Percentiles rank a stretch among this genome's conserved stretches.
Conservation (phyloP, 768 basidiomycete genomes). For the Cystobasidium onofrii region DNA sequence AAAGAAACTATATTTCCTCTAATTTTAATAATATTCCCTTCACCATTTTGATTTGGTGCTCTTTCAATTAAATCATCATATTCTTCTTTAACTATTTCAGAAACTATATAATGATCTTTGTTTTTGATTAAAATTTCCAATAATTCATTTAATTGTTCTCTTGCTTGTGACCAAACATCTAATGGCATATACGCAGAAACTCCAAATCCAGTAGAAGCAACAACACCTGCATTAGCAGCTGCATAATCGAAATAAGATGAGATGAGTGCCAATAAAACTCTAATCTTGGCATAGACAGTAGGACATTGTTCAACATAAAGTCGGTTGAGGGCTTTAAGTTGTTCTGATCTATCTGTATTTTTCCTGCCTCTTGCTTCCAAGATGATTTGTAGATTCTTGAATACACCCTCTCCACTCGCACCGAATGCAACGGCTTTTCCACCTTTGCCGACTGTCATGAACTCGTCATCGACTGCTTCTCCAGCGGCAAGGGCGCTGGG, state of each 20-base stretch:
- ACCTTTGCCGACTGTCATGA: constrained; percentile 83
- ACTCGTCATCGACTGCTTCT: constrained; percentile 55
- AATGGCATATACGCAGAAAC: constrained; percentile 55
- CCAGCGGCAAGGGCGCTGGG: constrained; percentile 49
- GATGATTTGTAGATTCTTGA: constrained; percentile 81
- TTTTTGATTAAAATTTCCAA: constrained; percentile 68
- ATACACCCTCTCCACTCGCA: constrained; percentile 63
- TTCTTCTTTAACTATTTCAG: constrained; percentile 72
- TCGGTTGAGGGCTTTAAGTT: constrained; percentile 81
- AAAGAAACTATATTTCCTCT: constrained; percentile 94
- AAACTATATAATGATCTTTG: constrained; percentile 61
- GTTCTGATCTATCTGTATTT: constrained; percentile 94
- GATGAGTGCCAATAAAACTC: constrained; percentile 84
- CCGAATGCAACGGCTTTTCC: constrained; percentile 75
- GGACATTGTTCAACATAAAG: constrained; percentile 69
- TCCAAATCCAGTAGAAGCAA: background rate
- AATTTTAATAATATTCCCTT: constrained; percentile 68
- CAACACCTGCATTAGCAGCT: constrained; percentile 55
- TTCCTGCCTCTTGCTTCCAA: constrained; percentile 79
- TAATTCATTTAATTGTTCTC: constrained; percentile 78
- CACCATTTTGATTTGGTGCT: constrained; percentile 55
- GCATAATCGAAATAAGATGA: constrained; percentile 97
- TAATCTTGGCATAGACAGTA: constrained; percentile 84
- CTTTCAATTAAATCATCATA: constrained; percentile 87
- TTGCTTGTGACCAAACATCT: constrained; percentile 80